Base-by-base conservation (phyloP, 371 early-diverging fungal genomes). In the Aphelidium insulamus region DNA sequence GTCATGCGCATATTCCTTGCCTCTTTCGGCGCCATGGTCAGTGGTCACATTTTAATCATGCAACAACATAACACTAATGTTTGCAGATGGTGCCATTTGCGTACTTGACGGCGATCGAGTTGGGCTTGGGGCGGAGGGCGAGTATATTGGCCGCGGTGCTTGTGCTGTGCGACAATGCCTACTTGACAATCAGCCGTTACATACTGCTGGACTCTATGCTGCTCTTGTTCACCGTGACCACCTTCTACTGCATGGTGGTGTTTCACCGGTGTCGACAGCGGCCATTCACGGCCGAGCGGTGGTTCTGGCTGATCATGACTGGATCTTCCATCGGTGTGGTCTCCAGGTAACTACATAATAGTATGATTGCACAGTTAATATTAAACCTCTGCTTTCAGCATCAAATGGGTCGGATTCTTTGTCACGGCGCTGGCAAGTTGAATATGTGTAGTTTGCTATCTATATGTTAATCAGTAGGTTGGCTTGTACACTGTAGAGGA, bases 391-490 rank as follows among this genome's bases (percentile, higher is more conserved):
- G 18, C 21, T 24, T 38, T 42, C 28, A 92, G 95, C 59, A 76
- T 97, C 11, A 99, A 99, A 52, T 99, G 99, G 99, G 95, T 99
- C 21, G 99, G 99, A 1, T 57, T 94, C 30, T 81, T 99, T 52
- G 77, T 77, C 11, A 83, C 86, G 3, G 85, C 88, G 5, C 53
- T 91, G 12, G 94, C 95, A 21, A 99, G 99, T 5, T 34, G 91
- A 34, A 68, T 66, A 50, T 34, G 44, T 28, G 22, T 7, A 19
- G n/a, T n/a, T n/a, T n/a, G n/a, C 26, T 21, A 10, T 2, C 46
- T 25, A 8, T 27, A 44, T 21, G 0, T 27, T 5, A 12, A 16
- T 21, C 25, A 18, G 15, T 18, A 17, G 7, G 25, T 22, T 5
- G 11, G 33, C 7, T 38, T 62, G 51, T 77, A 85, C 49, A 97